Evolutionary conservation across 116 monocot species (phyloP), one percentile per base, ranked within the genome.

Genomic region (Posidonia oceanica): DNA sequence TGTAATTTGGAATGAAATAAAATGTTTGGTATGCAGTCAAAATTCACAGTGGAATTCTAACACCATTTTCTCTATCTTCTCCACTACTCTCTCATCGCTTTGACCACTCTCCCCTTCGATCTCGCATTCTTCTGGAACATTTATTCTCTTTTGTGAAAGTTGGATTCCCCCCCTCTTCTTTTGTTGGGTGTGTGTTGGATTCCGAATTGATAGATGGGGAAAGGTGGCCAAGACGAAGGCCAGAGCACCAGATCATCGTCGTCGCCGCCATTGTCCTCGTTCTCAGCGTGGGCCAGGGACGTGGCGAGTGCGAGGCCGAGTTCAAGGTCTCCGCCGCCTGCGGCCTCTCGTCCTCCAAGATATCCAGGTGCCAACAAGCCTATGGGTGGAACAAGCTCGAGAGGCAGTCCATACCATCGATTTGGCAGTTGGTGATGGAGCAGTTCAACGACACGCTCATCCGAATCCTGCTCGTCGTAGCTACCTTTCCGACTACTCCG

Each of bases 371-470:
- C 14, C 61, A 15, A 7, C 13, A 52, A 23, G 39, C 3, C 3
- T 61, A 69, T 15, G 96, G 91, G 16, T 71, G 17, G 67, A 96
- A 96, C 78, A 91, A 95, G 68, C 78, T 91, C 29, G 91, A 95
- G 83, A 88, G 87, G 80, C 86, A 88, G 71, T 60, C 82, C 0
- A 85, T 85, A 13, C 85, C 88, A 15, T 96, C 89, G 68, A 78
- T 91, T 69, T 83, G 84, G 83, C 72, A 81, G 22, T 72, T 91
- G 56, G 79, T 91, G 13, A 78, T 91, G 5, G 91, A 96, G 22
- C 96, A 91, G 88, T 95, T 96, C 73, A 85, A 89, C 39, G 91
- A 91, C 68, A 91, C 85, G 37, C 81, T 96, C 2, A 85, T 91
- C 4, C 81, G 96, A 36, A 96, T 96, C 73, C 85, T 96, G 39